phyloP scores from a whole-genome alignment of 768 basidiomycete species.

The Terana coerulea region DNA sequence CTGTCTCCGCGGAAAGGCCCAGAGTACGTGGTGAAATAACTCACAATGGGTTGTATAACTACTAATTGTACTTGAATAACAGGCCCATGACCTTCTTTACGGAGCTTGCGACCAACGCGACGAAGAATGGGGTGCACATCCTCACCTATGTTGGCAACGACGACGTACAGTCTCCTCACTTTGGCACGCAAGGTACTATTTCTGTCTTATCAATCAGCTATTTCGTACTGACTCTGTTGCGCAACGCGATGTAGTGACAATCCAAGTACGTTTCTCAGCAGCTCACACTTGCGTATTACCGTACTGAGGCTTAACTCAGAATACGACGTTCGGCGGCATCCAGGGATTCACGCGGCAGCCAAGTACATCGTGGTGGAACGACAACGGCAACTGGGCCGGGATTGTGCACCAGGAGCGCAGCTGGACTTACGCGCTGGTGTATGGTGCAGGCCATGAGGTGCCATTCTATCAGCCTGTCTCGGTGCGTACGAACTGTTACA shows the following conservation, averaged over 20 bases:
- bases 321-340: conserved; percentile 75
- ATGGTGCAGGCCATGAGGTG: conserved; percentile 39
- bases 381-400: conserved; percentile 55
- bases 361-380: conserved; percentile 63
- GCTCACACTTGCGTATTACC: not conserved
- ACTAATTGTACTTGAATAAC: not conserved
- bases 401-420: conserved; percentile 73
- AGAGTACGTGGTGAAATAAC: not conserved
- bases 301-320: conserved; percentile 29
- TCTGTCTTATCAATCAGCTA: conserved; percentile 12
- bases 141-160: conserved; percentile 67
- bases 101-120: conserved; percentile 62
- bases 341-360: conserved; percentile 71
- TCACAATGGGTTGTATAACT: not conserved
- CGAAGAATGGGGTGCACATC: conserved; percentile 45
- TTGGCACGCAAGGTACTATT: conserved; percentile 56
- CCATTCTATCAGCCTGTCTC: conserved; percentile 33
- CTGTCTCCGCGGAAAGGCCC: not conserved
- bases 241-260: not conserved
- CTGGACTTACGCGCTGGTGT: conserved; percentile 41
- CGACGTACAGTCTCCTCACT: conserved; percentile 60
- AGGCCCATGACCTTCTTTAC: conserved; percentile 63
- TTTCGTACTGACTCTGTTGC: not conserved
- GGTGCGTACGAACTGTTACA: conserved; percentile 42
- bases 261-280: conserved; percentile 26